Conservation (phyloP, 768 basidiomycete genomes). For the Boletus tylopilopsis region DNA sequence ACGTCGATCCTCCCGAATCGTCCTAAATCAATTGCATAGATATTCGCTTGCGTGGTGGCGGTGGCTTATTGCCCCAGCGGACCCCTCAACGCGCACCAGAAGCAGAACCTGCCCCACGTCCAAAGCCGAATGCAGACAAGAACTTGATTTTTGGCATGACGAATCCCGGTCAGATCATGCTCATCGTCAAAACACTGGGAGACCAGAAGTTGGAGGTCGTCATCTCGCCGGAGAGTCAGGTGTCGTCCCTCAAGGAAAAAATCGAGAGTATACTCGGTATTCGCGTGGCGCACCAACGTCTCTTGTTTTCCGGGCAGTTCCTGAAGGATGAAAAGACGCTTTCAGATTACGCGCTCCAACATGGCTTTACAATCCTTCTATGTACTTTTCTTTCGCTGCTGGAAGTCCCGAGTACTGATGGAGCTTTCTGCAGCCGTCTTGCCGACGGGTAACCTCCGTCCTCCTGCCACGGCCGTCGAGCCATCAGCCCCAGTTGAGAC, state of each 20-base stretch:
- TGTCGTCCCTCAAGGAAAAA: not conserved
- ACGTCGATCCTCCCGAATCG: not conserved
- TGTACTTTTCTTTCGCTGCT: not conserved
- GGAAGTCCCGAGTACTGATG: not conserved
- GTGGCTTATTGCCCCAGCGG: not conserved
- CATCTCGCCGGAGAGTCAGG: not conserved
- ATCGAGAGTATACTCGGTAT: not conserved
- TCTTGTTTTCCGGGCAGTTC: not conserved
- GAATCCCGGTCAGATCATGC: not conserved
- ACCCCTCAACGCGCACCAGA: not conserved
- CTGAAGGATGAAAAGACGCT: not conserved
- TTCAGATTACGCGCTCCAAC: not conserved
- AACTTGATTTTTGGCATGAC: not conserved
- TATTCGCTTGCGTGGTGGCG: not conserved
- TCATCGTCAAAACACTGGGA: not conserved
- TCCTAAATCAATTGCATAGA: not conserved
- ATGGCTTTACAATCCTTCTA: not conserved
- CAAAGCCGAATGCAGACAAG: not conserved
- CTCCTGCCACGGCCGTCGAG: not conserved
- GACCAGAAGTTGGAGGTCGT: not conserved
- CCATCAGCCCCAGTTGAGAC: not conserved
- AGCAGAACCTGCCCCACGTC: not conserved
- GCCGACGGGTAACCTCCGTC: not conserved
- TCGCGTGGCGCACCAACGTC: not conserved
- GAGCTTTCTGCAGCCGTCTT: not conserved